Evolutionary conservation across 495 filamentous ascomycete species (phyloP), one percentile per base, ranked within the genome.

Genomic region (Daldinia decipiens): DNA sequence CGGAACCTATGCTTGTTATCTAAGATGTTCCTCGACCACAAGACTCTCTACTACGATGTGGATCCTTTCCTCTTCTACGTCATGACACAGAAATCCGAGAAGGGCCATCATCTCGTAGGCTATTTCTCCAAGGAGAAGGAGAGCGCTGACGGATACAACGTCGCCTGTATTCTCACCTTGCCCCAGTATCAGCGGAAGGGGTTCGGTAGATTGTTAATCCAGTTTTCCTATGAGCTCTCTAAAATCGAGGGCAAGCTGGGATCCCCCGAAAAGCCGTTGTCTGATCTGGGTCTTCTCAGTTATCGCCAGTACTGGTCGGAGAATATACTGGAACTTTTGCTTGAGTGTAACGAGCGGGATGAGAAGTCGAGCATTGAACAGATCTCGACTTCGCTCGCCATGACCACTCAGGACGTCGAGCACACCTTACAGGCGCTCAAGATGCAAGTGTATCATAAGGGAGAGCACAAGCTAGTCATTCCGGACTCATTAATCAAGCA

Each of bases 121-220:
- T 99, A 97, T 77, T 99, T 99, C 79, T 95, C 91, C 71, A 99
- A 99, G 78, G 95, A 99, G 81, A 99, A 99, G 68, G 96, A 98
- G 77, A 93, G 90, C 34, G 93, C 93, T 1, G 95, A 98, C 58
- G 93, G 92, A 21, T 99, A 98, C 83, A 99, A 99, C 79, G 88
- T 99, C 19, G 96, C 95, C 15, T 99, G 95, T 85, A 99, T 99
- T 79, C 82, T 98, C 66, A 98, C 96, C 0, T 84, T 99, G 0
- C 95, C 95, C 0, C 96, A 98, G 74, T 97, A 95, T 72, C 95
- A 99, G 75, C 88, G 95, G 15, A 94, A 94, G 62, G 95, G 95
- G 0, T 98, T 93, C 74, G 96, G 95, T 45, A 90, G 92, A 67
- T 85, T 98, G 4, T 86, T 99, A 40, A 99, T 99, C 78, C 93